These are phyloP conservation scores for Marasmius oreades DNA, from an alignment of 1,284 basidiomycete species.

Conservation along the genomic window DNA sequence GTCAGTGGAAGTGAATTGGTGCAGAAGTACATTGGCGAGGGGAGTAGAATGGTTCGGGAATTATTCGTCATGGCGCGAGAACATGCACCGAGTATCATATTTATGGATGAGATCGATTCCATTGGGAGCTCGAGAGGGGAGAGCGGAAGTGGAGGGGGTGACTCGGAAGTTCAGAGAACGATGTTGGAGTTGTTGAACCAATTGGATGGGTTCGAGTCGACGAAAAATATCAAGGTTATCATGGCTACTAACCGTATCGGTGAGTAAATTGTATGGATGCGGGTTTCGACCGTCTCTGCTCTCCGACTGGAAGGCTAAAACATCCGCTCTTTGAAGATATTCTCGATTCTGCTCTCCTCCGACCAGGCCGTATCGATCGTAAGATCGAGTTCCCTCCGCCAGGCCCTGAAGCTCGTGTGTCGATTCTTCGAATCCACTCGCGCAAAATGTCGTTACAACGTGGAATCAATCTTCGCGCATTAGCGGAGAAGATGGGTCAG, in stretches of 20 bases:
- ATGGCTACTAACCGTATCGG: constrained; percentile 99
- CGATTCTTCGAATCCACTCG: constrained; percentile 95
- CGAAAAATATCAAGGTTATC: constrained; percentile 99
- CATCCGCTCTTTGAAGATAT: constrained; percentile 63
- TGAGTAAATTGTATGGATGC: constrained; percentile 26
- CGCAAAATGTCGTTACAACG: constrained; percentile 99
- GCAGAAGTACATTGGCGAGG: constrained; percentile 99
- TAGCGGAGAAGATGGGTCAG: constrained; percentile 99
- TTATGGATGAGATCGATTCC: constrained; percentile 99
- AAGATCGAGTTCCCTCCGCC: constrained; percentile 99
- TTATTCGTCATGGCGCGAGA: constrained; percentile 99
- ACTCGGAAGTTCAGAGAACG: constrained; percentile 96
- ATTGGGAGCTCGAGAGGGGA: constrained; percentile 94
- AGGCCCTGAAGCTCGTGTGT: constrained; percentile 94
- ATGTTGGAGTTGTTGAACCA: constrained; percentile 98
- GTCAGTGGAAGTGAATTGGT: constrained; percentile 95
- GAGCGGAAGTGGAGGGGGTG: constrained; percentile 84
- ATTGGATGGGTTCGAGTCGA: constrained; percentile 95
- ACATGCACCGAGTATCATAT: constrained; percentile 98
- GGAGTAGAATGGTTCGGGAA: constrained; percentile 94
- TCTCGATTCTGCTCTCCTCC: constrained; percentile 89
- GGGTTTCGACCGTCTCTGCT: too few relatives aligned
- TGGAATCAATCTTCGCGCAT: constrained; percentile 91
- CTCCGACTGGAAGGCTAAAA: neutral
- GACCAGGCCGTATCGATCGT: constrained; percentile 96